Evolutionary conservation across 768 basidiomycete genomes (phyloP).

Genomic region (Phaeotremella fagi): DNA sequence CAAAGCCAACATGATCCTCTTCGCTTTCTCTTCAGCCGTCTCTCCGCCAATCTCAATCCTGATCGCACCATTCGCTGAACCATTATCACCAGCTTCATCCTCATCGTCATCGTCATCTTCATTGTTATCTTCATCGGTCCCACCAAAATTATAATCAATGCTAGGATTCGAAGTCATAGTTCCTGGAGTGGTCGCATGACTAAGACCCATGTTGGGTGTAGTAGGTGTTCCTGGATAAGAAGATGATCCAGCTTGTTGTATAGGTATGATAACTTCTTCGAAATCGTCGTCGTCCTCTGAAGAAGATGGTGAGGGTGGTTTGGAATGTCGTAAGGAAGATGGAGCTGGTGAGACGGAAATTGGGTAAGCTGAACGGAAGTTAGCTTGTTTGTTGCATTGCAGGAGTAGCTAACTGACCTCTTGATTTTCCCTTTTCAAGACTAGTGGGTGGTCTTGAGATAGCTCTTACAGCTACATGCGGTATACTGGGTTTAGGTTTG

Average conservation of each 20-base stretch:
- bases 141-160: constrained; percentile 27
- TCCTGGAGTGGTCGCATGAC: constrained; percentile 16
- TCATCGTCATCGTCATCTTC: constrained; percentile 20
- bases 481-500: no score
- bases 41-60: constrained; percentile 38
- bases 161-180: constrained; percentile 21
- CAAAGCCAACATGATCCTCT: constrained; percentile 30
- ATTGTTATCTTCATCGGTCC: constrained; percentile 14
- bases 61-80: constrained; percentile 27
- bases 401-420: no score
- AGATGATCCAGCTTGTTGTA: constrained; percentile 19
- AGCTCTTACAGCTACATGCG: neutral
- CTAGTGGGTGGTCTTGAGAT: constrained; percentile 2
- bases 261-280: constrained; percentile 40
- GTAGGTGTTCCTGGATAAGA: constrained; percentile 26
- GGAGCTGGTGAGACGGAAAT: neutral
- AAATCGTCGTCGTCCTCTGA: constrained; percentile 40
- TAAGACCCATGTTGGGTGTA: constrained; percentile 10
- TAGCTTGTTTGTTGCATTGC: neutral
- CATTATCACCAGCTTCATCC: constrained; percentile 18
- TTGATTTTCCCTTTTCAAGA: constrained; percentile 13
- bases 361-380: neutral
- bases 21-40: constrained; percentile 37
- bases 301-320: neutral
- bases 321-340: neutral